Conservation (phyloP, 805 yeast genomes). For the Sungouiozyma intestinalis region DNA sequence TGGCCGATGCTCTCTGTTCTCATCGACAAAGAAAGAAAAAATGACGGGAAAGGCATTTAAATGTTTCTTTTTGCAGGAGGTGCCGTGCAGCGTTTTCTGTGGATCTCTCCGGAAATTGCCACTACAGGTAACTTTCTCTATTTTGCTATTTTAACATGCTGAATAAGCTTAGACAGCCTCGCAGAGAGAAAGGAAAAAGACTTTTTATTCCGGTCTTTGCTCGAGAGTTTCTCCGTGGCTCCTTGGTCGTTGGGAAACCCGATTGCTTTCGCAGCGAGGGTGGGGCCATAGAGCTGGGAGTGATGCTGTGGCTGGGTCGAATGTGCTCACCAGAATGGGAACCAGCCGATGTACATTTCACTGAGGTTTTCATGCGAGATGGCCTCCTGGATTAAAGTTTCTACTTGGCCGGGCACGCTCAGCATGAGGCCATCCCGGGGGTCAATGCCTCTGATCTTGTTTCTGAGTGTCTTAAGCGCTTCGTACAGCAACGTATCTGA, state of each 20-base stretch:
- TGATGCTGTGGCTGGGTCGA: background rate
- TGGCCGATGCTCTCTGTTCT: background rate
- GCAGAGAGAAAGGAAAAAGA: background rate
- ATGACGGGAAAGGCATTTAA: background rate
- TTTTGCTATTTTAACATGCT: background rate
- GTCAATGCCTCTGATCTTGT: constrained; percentile 75
- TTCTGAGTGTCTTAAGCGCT: constrained; percentile 60
- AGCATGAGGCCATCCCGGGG: constrained; percentile 76
- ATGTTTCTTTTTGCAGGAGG: background rate
- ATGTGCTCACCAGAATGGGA: constrained; percentile 46
- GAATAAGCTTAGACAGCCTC: background rate
- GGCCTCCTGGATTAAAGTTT: constrained; percentile 75
- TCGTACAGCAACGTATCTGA: constrained; percentile 51
- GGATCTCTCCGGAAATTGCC: background rate
- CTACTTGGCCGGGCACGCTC: constrained; percentile 89
- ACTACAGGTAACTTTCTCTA: background rate
- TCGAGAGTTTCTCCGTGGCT: background rate
- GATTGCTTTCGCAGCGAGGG: background rate
- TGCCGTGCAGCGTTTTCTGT: background rate
- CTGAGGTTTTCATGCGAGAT: constrained; percentile 58
- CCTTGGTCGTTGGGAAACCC: no score
- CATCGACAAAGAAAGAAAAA: background rate
- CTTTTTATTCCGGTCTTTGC: background rate
- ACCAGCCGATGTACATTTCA: constrained; percentile 94
- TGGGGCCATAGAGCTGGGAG: no score